Percentiles rank a stretch among this genome's conserved stretches.
Evolutionary conservation across 2,329 filamentous ascomycete species (phyloP).

Genomic region (Aspergillus oerlinghausenensis): DNA sequence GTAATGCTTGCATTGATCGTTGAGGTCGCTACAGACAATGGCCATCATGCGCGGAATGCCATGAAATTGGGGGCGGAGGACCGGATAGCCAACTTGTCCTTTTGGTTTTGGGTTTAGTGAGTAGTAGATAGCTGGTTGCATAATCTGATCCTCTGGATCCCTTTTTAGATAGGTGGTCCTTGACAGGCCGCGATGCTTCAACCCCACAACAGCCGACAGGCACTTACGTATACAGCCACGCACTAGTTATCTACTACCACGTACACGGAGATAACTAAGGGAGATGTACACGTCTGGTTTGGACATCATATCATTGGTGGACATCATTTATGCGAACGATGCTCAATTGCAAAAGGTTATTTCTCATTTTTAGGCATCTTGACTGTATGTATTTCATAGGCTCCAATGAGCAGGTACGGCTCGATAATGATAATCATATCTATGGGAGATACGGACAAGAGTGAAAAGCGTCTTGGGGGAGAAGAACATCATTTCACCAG

Average conservation of each 20-base stretch:
- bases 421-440: too few relatives aligned
- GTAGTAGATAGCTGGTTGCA: background rate
- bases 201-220: background rate
- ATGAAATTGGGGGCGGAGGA: background rate
- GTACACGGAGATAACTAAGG: background rate
- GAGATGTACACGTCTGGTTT: background rate
- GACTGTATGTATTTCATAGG: too few relatives aligned
- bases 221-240: background rate
- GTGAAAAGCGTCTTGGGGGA: too few relatives aligned
- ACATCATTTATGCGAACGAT: background rate
- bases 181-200: slow-evolving; percentile 1
- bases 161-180: background rate
- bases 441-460: too few relatives aligned
- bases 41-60: slow-evolving; percentile 6
- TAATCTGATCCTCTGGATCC: background rate
- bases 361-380: too few relatives aligned
- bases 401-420: too few relatives aligned
- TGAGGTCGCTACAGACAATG: slow-evolving; percentile 3
- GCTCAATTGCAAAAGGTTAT: too few relatives aligned
- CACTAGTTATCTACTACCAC: background rate
- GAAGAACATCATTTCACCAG: too few relatives aligned
- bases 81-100: slow-evolving; percentile 21
- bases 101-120: slow-evolving; percentile 5
- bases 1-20: slow-evolving; percentile 7
- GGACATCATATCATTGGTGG: background rate